phyloP scores from a whole-genome alignment of 257 asterid genomes.

The Apocynum venetum region DNA sequence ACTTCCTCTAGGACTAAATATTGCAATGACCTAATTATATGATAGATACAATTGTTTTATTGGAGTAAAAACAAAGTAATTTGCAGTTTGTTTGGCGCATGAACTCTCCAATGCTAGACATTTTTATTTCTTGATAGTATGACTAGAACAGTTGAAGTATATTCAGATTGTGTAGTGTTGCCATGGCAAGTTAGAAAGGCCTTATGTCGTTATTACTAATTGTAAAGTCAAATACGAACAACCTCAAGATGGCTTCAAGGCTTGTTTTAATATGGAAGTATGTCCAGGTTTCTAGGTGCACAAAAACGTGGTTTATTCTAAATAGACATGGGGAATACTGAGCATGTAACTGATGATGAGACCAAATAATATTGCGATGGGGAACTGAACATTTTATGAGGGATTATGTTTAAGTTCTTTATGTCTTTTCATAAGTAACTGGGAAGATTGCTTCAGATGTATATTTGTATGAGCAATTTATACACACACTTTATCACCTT shows the following conservation, averaged over 20 bases:
- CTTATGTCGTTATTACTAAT: background rate
- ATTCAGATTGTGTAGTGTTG: background rate
- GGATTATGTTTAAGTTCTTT: background rate
- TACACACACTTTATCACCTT: background rate
- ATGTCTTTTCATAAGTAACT: background rate
- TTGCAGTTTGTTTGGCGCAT: background rate
- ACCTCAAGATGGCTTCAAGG: background rate
- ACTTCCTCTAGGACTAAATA: background rate
- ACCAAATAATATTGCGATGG: no score
- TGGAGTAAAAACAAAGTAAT: background rate
- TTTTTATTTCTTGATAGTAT: background rate
- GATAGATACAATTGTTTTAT: background rate
- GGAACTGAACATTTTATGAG: no score
- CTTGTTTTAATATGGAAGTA: background rate
- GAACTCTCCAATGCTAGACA: background rate
- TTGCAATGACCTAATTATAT: background rate
- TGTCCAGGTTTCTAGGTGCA: background rate
- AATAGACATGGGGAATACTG: background rate
- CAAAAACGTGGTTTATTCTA: background rate
- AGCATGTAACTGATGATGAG: no score
- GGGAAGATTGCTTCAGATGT: background rate
- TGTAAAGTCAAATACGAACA: background rate
- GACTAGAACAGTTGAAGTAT: background rate
- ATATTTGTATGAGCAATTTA: background rate
- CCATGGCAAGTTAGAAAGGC: background rate